phyloP scores from a whole-genome alignment of 1,284 basidiomycete genomes.

The Ganoderma meredithae region DNA sequence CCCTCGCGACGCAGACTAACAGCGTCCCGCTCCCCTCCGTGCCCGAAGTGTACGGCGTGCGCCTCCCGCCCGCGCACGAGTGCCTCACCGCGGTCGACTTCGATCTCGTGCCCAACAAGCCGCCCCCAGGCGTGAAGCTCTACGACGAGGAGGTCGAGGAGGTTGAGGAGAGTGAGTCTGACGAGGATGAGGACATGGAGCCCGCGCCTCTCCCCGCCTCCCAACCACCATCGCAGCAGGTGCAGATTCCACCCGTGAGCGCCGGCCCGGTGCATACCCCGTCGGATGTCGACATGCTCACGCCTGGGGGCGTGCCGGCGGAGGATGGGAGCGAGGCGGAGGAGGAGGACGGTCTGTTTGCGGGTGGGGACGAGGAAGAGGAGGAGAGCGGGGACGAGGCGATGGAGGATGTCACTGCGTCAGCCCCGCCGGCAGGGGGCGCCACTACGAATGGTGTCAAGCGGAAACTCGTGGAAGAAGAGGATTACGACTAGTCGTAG shows the following conservation, averaged over 20 bases:
- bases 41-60: conserved; percentile 95
- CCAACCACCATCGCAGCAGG: conserved; percentile 8
- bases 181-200: conserved; percentile 74
- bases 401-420: conserved; percentile 77
- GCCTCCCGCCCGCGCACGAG: conserved; percentile 84
- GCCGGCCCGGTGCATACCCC: conserved; percentile 65
- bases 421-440: conserved; percentile 41
- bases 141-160: conserved; percentile 85
- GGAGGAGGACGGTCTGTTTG: conserved; percentile 68
- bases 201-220: conserved; percentile 48
- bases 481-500: conserved; percentile 75
- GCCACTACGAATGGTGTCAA: conserved; percentile 66
- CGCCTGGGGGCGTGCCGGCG: conserved; percentile 51
- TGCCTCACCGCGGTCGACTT: conserved; percentile 94
- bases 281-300: conserved; percentile 70
- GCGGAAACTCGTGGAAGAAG: conserved; percentile 82
- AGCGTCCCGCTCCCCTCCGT: conserved; percentile 88
- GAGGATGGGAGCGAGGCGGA: conserved; percentile 74
- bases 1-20: conserved; percentile 92
- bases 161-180: conserved; percentile 71
- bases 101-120: conserved; percentile 89
- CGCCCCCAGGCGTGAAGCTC: conserved; percentile 74
- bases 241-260: conserved; percentile 44
- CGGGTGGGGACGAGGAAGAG: conserved; percentile 72
- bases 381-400: conserved; percentile 74